Percentiles rank a stretch among this genome's conserved stretches.
These are phyloP conservation scores for Dendrobium catenatum DNA, from an alignment of 106 monocot genomes.

Conservation along the genomic window DNA sequence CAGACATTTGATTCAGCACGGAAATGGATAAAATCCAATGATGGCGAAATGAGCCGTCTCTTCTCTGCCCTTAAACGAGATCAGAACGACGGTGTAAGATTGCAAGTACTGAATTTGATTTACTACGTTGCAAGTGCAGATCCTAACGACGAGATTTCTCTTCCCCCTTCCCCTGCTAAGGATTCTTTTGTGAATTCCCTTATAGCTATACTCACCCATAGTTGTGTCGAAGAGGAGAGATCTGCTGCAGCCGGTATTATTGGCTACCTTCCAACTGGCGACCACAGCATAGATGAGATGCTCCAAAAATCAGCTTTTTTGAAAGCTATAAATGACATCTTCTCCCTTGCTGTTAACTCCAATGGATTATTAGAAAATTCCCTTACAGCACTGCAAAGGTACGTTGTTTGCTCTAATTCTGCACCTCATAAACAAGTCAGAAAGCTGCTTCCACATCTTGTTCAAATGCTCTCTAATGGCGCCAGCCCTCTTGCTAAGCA, in stretches of 20 bases:
- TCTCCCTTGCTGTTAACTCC: background rate
- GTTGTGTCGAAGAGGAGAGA: background rate
- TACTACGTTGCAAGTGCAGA: background rate
- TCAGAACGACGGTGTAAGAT: background rate
- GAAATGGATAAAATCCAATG: constrained; percentile 1
- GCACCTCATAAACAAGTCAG: background rate
- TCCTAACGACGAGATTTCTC: background rate
- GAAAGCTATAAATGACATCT: constrained; percentile 10
- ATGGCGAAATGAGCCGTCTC: background rate
- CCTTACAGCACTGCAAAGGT: constrained; percentile 2
- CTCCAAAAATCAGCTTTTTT: background rate
- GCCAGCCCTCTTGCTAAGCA: constrained; percentile 9
- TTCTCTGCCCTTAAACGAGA: constrained; percentile 4
- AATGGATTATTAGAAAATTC: constrained; percentile 8
- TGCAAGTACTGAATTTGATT: constrained; percentile 6
- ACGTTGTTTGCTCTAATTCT: background rate
- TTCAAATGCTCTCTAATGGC: constrained; percentile 13
- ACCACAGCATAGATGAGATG: constrained; percentile 7
- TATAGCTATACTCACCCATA: background rate
- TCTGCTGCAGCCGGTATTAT: constrained; percentile 17
- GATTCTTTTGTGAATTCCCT: background rate
- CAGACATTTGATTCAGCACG: constrained; percentile 9
- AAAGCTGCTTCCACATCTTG: constrained; percentile 10
- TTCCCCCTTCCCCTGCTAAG: constrained; percentile 11
- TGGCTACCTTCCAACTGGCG: constrained; percentile 1